phyloP scores from a whole-genome alignment of 345 rosid genomes.

The Lumnitzera racemosa region DNA sequence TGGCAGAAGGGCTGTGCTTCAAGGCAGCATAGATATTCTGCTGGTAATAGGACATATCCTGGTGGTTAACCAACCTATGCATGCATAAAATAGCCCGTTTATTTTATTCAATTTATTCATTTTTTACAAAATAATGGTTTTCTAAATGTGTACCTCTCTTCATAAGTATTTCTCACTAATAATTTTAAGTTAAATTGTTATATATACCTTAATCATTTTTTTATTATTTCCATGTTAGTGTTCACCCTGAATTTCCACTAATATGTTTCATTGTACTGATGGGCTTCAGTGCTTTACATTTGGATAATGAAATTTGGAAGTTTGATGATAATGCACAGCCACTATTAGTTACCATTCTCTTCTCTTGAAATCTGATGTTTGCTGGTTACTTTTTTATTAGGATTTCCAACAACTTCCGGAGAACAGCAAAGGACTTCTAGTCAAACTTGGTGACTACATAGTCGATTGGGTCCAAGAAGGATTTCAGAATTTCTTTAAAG shows the following conservation, averaged over 20 bases:
- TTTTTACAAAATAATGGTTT: background rate
- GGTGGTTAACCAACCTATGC: background rate
- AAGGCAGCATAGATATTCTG: conserved; percentile 78
- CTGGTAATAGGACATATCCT: conserved; percentile 38
- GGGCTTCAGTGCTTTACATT: background rate
- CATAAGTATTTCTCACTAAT: background rate
- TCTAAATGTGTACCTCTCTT: background rate
- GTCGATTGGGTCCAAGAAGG: conserved; percentile 87
- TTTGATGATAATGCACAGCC: too few relatives aligned
- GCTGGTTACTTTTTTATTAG: conserved; percentile 28
- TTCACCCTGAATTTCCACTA: background rate
- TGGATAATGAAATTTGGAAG: too few relatives aligned
- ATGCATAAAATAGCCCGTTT: background rate
- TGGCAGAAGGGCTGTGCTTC: conserved; percentile 68
- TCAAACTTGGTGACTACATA: conserved; percentile 55
- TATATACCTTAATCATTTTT: too few relatives aligned
- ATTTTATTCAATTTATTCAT: background rate
- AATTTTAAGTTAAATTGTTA: background rate
- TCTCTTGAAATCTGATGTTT: conserved; percentile 5
- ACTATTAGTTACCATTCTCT: too few relatives aligned
- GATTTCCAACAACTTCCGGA: conserved; percentile 78
- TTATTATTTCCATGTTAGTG: background rate
- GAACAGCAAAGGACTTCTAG: conserved; percentile 49
- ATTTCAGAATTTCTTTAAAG: conserved; percentile 78
- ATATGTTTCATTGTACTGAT: background rate